These are phyloP conservation scores for Garcia nutans DNA, from an alignment of 345 rosid species.

Conservation along the genomic window DNA sequence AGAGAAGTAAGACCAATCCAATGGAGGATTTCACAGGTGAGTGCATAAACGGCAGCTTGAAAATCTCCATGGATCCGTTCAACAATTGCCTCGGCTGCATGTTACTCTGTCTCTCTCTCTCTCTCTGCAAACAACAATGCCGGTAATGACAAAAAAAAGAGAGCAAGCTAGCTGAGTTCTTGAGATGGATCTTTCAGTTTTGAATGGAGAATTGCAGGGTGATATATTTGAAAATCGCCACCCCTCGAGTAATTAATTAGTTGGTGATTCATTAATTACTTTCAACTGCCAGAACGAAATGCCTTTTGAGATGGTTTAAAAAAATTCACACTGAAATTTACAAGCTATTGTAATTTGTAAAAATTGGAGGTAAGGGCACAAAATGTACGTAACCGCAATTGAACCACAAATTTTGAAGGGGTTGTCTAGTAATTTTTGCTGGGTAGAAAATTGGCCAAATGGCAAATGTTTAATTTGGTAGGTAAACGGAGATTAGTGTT, in stretches of 20 bases:
- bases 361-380: neutral
- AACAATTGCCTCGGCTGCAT: slow-evolving; percentile 9
- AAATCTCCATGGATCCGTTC: slow-evolving; percentile 27
- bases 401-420: neutral
- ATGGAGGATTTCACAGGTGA: slow-evolving; percentile 45
- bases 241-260: no score
- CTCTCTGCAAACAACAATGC: neutral
- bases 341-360: no score
- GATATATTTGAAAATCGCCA: no score
- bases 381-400: neutral
- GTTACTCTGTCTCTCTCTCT: neutral
- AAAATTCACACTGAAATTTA: no score
- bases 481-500: neutral
- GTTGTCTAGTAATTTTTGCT: neutral
- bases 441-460: neutral
- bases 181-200: no score
- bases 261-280: no score
- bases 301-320: no score
- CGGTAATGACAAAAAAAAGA: neutral
- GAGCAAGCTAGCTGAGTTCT: neutral
- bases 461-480: neutral
- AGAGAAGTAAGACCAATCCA: slow-evolving; percentile 36
- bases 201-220: no score
- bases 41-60: slow-evolving; percentile 35
- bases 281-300: no score